Evolutionary conservation across 163 green algal species (phyloP), one percentile per base, ranked within the genome.

Genomic region (Prototheca wickerhamii): DNA sequence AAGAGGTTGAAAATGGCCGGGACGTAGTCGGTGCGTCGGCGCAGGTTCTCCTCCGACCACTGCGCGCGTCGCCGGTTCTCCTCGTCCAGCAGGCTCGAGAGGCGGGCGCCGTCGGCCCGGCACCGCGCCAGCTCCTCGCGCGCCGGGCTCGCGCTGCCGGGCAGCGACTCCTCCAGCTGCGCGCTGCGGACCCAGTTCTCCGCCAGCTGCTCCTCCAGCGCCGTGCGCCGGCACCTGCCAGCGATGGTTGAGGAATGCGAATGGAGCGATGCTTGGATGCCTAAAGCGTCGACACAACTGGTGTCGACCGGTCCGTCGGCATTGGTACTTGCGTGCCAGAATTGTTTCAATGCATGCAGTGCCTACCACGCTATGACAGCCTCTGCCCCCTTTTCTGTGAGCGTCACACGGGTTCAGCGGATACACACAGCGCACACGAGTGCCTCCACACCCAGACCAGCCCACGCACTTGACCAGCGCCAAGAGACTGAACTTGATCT

Each of bases 401-500:
- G n/a, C n/a, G n/a, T n/a, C n/a, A n/a, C n/a, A n/a, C n/a, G n/a
- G n/a, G n/a, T n/a, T n/a, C n/a, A n/a, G n/a, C 2, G 18, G 2
- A 32, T 43, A 26, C 15, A 10, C 37, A 10, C 37, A 44, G 10
- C 37, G 37, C 37, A 44, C 37, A 44, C n/a, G n/a, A n/a, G n/a
- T n/a, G 37, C 37, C 37, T 44, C 37, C 37, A 44, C 10, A 44
- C 10, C 37, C 37, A 15, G 10, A 10, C 46, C 18, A 12, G 5
- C 46, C 46, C 0, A 2, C 46, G 12, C 46, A 77, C 1, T 58
- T 67, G 25, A 90, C 59, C 34, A 98, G 28, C 2, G 92, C 93
- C 90, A 98, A 91, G 8, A 99, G 78, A 66, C 98, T 98, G 84
- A 99, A 99, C 56, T 69, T 59, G 52, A 67, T 67, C 80, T 98